These are phyloP conservation scores for Rhizoclosmatium sp. DNA, from an alignment of 192 early-diverging fungal genomes.

Conservation along the genomic window DNA sequence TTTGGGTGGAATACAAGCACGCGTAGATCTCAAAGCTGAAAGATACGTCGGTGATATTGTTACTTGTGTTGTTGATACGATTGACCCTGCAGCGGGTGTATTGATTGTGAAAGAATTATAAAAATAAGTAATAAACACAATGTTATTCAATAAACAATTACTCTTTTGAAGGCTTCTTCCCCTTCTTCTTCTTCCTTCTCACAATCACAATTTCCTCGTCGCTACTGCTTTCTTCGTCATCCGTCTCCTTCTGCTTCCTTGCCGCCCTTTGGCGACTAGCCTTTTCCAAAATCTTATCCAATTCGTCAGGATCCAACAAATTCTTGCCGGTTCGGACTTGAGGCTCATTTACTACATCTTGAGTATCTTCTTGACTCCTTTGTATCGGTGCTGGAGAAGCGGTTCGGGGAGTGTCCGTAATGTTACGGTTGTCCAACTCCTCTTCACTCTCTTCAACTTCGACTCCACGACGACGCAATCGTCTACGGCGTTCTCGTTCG, in stretches of 20 bases:
- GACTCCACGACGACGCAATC: conserved; percentile 31
- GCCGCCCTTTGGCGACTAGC: conserved; percentile 7
- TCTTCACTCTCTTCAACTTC: conserved; percentile 23
- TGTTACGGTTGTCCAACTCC: not conserved
- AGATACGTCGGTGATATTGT: conserved; percentile 8
- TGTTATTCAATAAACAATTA: not conserved
- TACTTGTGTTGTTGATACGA: conserved; percentile 35
- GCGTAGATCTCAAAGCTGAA: conserved; percentile 14
- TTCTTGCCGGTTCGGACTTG: conserved; percentile 7
- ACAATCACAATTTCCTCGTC: conserved; percentile 22
- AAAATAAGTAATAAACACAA: not conserved
- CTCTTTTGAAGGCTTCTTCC: conserved; percentile 3
- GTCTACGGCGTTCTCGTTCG: conserved; percentile 26
- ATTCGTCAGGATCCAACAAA: conserved; percentile 24
- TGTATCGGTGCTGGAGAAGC: not conserved
- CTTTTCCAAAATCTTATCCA: conserved; percentile 32
- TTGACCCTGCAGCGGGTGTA: conserved; percentile 33
- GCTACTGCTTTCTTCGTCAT: conserved; percentile 5
- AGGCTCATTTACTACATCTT: not conserved
- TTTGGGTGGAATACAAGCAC: conserved; percentile 29
- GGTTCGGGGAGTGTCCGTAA: not conserved
- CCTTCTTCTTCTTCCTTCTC: conserved; percentile 22
- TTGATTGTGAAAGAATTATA: conserved; percentile 27
- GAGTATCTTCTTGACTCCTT: not conserved
- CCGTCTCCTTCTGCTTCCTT: not conserved